Evolutionary conservation across 2,329 filamentous ascomycete genomes (phyloP), one percentile per base, ranked within the genome.

Genomic region (Diaporthe nobilis): DNA sequence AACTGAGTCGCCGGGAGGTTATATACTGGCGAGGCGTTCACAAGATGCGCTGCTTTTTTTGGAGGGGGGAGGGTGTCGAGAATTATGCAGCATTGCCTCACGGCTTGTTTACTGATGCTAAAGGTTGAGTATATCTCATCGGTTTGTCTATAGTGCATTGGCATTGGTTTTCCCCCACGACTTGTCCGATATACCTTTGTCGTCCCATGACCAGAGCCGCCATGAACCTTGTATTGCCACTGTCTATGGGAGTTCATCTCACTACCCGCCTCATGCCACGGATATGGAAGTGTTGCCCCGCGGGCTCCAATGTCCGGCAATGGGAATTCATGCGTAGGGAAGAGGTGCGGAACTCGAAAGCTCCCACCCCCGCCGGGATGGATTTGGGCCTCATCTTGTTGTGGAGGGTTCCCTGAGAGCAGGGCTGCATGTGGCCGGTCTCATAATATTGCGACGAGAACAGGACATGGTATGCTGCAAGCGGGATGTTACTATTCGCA

Each of bases 1-100:
- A 31, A 31, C 57, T n/a, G 25, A 49, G 42, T 68, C 31, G 47
- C 47, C 47, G 22, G 53, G 22, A 37, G 22, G 13, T 22, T 47
- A 68, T 53, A 68, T 31, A 53, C 31, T 39, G 63, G 63, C 63
- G 63, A 68, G 63, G 63, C 63, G 63, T 68, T 68, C n/a, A 68
- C 31, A 39, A 39, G 63, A 68, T 53, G 63, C 63, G 47, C 31
- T 68, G 63, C 65, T 20, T 53, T 68, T 28, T n/a, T 17, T 25
- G 0, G 13, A 25, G 0, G 25, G 9, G 8, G 20, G 15, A 4
- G 2, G 15, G 39, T 31, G 2, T 8, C 22, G 25, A 34, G 31
- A 31, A 55, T 55, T 51, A 70, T 17, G 49, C 65, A 55, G 65
- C 49, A 70, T 55, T 55, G 65, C 65, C 65, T 70, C 65, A 55